Conservation (phyloP, 1,139 yeast species). For the Candida sanyaensis region DNA sequence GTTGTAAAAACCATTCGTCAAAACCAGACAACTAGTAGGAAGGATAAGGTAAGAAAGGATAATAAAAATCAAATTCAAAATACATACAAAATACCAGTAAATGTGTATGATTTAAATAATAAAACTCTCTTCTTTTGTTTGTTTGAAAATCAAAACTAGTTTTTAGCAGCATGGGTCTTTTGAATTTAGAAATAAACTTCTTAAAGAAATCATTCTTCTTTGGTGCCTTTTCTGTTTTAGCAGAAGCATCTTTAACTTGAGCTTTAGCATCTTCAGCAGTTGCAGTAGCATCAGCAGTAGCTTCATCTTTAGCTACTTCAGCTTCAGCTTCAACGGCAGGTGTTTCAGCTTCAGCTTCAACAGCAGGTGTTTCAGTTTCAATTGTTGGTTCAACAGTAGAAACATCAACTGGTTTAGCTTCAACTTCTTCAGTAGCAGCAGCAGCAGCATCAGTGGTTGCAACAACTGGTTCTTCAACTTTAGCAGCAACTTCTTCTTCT, state of each 20-base stretch:
- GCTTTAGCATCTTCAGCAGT: slow-evolving; percentile 13
- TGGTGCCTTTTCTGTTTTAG: slow-evolving; percentile 24
- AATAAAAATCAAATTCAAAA: too few species aligned
- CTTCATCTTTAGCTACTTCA: slow-evolving; percentile 13
- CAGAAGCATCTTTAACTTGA: slow-evolving; percentile 9
- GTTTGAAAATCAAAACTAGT: too few species aligned
- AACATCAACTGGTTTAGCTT: slow-evolving; percentile 13
- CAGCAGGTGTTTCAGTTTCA: slow-evolving; percentile 13
- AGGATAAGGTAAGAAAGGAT: too few species aligned
- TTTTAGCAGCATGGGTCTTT: slow-evolving; percentile 42
- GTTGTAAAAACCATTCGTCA: too few species aligned
- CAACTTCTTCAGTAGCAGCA: slow-evolving; percentile 18
- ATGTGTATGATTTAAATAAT: too few species aligned
- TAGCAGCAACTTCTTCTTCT: slow-evolving; percentile 15
- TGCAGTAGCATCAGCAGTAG: slow-evolving; percentile 6
- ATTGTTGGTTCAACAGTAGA: slow-evolving; percentile 11
- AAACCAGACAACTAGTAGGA: too few species aligned
- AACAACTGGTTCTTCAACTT: slow-evolving; percentile 13
- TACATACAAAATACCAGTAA: too few species aligned
- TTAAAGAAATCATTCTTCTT: slow-evolving; percentile 54
- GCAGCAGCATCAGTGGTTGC: slow-evolving; percentile 2
- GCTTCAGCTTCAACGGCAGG: slow-evolving; percentile 14
- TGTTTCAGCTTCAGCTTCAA: slow-evolving; percentile 11
- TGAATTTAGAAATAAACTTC: slow-evolving; percentile 50
- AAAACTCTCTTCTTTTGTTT: too few species aligned